These are phyloP conservation scores for Ambrosiella beaveri DNA, from an alignment of 2,329 filamentous ascomycete genomes.

Conservation along the genomic window DNA sequence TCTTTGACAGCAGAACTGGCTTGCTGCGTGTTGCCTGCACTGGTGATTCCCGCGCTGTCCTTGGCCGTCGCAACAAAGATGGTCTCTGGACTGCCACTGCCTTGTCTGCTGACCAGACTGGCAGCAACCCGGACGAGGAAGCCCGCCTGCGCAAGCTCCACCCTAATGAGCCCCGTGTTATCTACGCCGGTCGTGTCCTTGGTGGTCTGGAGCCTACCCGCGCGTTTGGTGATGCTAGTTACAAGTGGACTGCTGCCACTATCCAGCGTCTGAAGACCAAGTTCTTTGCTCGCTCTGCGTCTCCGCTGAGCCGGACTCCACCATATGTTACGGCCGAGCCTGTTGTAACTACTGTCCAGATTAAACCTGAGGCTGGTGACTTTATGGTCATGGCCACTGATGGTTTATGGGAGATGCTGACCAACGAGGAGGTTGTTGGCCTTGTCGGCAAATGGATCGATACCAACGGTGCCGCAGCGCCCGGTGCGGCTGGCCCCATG, in stretches of 20 bases:
- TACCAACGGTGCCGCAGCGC: constrained; percentile 37
- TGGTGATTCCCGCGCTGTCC: constrained; percentile 85
- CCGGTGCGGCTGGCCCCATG: constrained; percentile 43
- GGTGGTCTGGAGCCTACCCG: constrained; percentile 83
- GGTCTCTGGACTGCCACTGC: constrained; percentile 89
- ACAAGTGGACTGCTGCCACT: constrained; percentile 85
- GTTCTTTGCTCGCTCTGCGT: constrained; percentile 74
- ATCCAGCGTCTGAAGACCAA: constrained; percentile 65
- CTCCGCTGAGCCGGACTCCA: constrained; percentile 66
- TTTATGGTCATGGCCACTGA: constrained; percentile 95
- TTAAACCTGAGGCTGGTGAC: constrained; percentile 76
- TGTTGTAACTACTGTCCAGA: constrained; percentile 79
- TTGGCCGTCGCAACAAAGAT: constrained; percentile 58
- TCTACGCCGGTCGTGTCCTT: constrained; percentile 75
- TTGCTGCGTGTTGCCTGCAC: constrained; percentile 87
- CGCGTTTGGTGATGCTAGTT: constrained; percentile 89
- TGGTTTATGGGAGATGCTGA: constrained; percentile 97
- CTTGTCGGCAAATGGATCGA: constrained; percentile 96
- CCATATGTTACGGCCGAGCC: constrained; percentile 97
- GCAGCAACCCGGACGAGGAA: constrained; percentile 69
- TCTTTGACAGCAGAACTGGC: constrained; percentile 81
- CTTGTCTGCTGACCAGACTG: constrained; percentile 86
- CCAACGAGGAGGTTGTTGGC: constrained; percentile 93
- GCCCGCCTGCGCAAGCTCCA: constrained; percentile 71
- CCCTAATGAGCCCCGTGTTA: constrained; percentile 73